Percentiles rank a stretch among this genome's conserved stretches.
These are phyloP conservation scores for Globisporangium sylvaticum DNA, from an alignment of 352 stramenopile species.

Conservation along the genomic window DNA sequence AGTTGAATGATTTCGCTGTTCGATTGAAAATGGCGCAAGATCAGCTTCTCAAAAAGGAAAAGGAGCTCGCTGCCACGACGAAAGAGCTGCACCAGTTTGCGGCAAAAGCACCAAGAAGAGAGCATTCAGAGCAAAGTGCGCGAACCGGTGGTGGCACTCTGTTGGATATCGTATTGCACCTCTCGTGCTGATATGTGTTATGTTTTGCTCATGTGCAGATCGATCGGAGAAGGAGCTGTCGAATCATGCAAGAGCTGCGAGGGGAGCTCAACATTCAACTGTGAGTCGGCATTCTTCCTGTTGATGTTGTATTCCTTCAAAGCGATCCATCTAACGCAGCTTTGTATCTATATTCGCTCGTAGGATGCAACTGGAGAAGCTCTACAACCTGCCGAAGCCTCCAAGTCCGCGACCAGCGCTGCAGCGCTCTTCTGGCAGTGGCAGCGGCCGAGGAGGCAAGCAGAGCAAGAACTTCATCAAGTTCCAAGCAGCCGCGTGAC, in stretches of 20 bases:
- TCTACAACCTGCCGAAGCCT: conserved; percentile 14
- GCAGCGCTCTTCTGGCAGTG: conserved; percentile 5
- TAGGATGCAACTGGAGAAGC: conserved; percentile 19
- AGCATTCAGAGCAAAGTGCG: conserved; percentile 17
- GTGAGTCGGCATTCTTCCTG: not conserved
- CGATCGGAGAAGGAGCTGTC: conserved; percentile 17
- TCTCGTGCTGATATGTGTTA: no score
- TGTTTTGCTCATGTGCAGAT: conserved; percentile 17
- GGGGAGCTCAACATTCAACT: conserved; percentile 19
- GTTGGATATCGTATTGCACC: no score
- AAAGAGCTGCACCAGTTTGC: conserved; percentile 15
- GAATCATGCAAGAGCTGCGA: conserved; percentile 23
- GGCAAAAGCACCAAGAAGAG: conserved; percentile 15
- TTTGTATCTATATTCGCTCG: no score
- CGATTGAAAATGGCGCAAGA: not conserved
- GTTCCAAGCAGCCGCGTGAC: conserved; percentile 9
- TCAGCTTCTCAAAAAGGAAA: conserved; percentile 11
- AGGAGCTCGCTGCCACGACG: conserved; percentile 7
- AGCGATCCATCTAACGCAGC: no score
- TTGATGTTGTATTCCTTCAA: not conserved
- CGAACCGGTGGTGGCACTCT: no score
- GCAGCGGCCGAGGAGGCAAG: conserved; percentile 4
- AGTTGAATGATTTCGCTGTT: not conserved
- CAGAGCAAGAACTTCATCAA: conserved; percentile 3
- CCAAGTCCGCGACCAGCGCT: conserved; percentile 3